Evolutionary conservation across 148 eudicot species (phyloP).

Genomic region (Pouteria glomerata): DNA sequence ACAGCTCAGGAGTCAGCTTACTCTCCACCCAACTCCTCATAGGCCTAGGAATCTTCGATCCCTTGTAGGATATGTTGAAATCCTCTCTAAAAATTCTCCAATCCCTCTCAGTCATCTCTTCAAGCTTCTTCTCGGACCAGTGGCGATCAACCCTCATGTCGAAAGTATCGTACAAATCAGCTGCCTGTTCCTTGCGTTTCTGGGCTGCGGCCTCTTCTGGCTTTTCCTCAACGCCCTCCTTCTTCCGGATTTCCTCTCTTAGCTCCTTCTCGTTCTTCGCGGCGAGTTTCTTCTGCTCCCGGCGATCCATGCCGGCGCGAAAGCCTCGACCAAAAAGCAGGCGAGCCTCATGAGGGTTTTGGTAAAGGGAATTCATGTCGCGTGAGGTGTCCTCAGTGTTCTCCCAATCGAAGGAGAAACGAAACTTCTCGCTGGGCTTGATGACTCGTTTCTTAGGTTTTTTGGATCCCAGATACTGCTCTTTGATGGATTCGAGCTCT

Average conservation of each 20-base stretch:
- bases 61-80: constrained; percentile 75
- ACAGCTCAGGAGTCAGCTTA: constrained; percentile 47
- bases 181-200: constrained; percentile 52
- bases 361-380: constrained; percentile 61
- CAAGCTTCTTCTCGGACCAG: constrained; percentile 41
- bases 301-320: constrained; percentile 43
- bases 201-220: constrained; percentile 41
- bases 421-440: constrained; percentile 75
- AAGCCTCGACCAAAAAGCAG: constrained; percentile 45
- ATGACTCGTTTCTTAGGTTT: constrained; percentile 79
- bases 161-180: constrained; percentile 54
- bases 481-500: constrained; percentile 71
- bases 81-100: constrained; percentile 89
- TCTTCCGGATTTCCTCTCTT: constrained; percentile 35
- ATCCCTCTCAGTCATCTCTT: constrained; percentile 70
- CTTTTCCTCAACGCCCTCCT: constrained; percentile 37
- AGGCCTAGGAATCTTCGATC: constrained; percentile 65
- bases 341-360: constrained; percentile 69
- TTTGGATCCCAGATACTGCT: constrained; percentile 73
- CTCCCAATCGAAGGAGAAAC: constrained; percentile 70
- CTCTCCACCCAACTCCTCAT: constrained; percentile 88
- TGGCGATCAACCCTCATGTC: constrained; percentile 50
- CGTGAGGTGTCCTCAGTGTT: constrained; percentile 75
- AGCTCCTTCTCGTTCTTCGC: constrained; percentile 43
- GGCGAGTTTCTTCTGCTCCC: constrained; percentile 48